phyloP scores from a whole-genome alignment of 345 rosid species.

The Combretum micranthum region DNA sequence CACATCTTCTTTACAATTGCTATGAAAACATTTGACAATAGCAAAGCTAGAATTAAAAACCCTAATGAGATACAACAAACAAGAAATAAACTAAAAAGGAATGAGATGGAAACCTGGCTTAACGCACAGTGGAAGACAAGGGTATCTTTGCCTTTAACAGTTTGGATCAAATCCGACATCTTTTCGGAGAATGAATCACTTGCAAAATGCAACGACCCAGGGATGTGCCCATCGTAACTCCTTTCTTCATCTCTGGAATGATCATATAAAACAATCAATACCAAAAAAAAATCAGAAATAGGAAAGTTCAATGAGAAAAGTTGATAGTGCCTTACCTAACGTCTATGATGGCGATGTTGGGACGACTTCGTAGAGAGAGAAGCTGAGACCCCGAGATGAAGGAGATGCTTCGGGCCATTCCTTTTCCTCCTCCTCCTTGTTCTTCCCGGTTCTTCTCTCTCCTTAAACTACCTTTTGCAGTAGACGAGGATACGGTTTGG shows the following conservation, averaged over 20 bases:
- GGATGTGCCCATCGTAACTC: constrained; percentile 87
- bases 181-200: constrained; percentile 59
- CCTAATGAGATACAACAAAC: too few species aligned
- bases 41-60: too few species aligned
- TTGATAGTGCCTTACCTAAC: constrained; percentile 47
- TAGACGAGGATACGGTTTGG: too few species aligned
- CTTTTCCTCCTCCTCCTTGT: background rate
- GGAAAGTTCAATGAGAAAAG: background rate
- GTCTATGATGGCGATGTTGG: constrained; percentile 73
- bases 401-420: constrained; percentile 70
- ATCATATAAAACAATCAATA: too few species aligned
- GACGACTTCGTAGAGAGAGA: constrained; percentile 54
- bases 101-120: constrained; percentile 56
- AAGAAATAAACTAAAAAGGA: too few species aligned
- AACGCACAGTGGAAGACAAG: constrained; percentile 94
- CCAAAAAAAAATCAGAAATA: background rate
- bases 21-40: too few species aligned
- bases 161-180: constrained; percentile 69
- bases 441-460: constrained; percentile 2
- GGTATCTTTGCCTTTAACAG: constrained; percentile 82
- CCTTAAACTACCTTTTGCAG: too few species aligned
- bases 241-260: constrained; percentile 78
- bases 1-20: too few species aligned
- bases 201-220: constrained; percentile 80
- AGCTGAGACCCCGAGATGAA: constrained; percentile 76